Conservation (phyloP, 495 filamentous ascomycete species). For the Lasiosphaeris hirsuta region DNA sequence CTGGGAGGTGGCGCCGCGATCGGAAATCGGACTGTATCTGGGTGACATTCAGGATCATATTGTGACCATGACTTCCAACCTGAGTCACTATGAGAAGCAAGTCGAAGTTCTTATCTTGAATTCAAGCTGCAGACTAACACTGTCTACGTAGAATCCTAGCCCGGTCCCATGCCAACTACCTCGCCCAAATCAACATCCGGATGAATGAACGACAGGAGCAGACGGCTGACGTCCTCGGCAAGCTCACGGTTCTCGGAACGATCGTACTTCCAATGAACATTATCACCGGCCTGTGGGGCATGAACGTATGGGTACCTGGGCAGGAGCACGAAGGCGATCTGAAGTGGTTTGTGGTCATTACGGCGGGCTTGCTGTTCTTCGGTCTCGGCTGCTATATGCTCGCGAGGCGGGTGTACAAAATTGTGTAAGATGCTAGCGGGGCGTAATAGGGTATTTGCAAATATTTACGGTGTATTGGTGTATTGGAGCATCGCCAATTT, state of each 20-base stretch:
- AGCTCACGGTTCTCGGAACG: constrained; percentile 91
- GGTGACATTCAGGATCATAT: constrained; percentile 99
- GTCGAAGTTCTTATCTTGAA: constrained; percentile 26
- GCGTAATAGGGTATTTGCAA: neutral
- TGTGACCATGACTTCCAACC: constrained; percentile 96
- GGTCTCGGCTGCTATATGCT: constrained; percentile 72
- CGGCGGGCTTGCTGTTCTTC: constrained; percentile 71
- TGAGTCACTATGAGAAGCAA: constrained; percentile 94
- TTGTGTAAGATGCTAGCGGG: constrained; percentile 38
- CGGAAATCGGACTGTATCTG: constrained; percentile 93
- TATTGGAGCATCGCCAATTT: too few relatives aligned
- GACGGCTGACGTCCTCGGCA: constrained; percentile 89
- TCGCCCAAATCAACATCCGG: constrained; percentile 86
- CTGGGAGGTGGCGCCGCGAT: constrained; percentile 87
- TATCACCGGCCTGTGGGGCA: constrained; percentile 96
- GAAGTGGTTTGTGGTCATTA: constrained; percentile 64
- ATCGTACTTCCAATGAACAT: constrained; percentile 98
- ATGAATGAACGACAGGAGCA: constrained; percentile 98
- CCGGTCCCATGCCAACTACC: constrained; percentile 91
- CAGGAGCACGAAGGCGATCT: constrained; percentile 61
- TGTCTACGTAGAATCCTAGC: constrained; percentile 66
- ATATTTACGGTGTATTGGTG: too few relatives aligned
- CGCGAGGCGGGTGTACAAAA: constrained; percentile 68
- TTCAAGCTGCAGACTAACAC: constrained; percentile 7
- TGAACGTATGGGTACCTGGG: constrained; percentile 95